Base-by-base conservation (phyloP, 2,329 filamentous ascomycete species). In the Pseudocercospora cruenta region DNA sequence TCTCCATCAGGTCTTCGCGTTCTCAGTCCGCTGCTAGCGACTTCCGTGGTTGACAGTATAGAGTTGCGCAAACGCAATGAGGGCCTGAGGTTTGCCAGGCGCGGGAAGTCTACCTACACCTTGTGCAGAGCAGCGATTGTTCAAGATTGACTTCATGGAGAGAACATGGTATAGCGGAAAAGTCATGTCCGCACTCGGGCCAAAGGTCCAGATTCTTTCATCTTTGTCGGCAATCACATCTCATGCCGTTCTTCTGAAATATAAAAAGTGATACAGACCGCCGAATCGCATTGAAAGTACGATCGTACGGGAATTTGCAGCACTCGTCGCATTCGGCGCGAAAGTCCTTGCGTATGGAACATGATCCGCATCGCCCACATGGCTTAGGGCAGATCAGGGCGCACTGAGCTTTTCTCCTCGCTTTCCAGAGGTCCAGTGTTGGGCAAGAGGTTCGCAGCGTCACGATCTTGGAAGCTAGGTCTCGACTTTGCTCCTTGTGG, bases 1-100 rank as follows among this genome's bases (percentile, higher is more conserved):
- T 6, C 47, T 53, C 12, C 19, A 22, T 4, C n/a, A 7, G 4
- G n/a, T 12, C 12, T 26, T 6, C 21, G 47, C 12, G 8, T 4
- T 55, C 24, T n/a, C 26, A 55, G n/a, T 55, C 12, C 33, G 53
- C 31, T 43, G 33, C 24, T 19, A 2, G 10, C 3, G 4, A 6
- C 3, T 22, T 26, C 12, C 16, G 55, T 58, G 55, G 31, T 58
- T 58, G 55, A 58, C 9, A 10, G n/a, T 24, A 24, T 31, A 58
- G n/a, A 43, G 55, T 58, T 39, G 55, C 31, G 55, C 28, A 12
- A 31, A 43, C 55, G 55, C 55, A 36, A 58, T 43, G n/a, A 26
- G 19, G 28, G 55, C 55, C 55, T 39, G 55, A 39, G 31, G 33
- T 58, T 43, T 43, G 21, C 36, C 19, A 36, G 31, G 19, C 36